Conservation (phyloP, 257 asterid species). For the Striga asiatica region DNA sequence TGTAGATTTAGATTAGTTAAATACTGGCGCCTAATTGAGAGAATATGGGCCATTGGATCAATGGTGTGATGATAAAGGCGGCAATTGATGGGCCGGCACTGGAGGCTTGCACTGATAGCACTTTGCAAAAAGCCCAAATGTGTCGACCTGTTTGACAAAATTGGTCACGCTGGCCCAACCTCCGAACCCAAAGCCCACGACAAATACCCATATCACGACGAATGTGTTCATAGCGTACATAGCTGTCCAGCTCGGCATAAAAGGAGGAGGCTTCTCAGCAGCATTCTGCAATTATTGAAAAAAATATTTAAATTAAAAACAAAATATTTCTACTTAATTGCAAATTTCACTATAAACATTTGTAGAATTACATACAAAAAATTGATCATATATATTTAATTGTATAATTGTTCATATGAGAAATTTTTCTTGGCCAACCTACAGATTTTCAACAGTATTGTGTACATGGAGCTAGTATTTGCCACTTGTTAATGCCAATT, state of each 20-base stretch:
- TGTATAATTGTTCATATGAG: no score
- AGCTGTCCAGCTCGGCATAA: no score
- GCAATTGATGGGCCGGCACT: slow-evolving; percentile 10
- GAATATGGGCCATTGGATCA: not conserved
- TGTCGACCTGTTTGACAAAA: slow-evolving; percentile 54
- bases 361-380: not conserved
- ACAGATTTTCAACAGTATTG: no score
- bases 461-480: no score
- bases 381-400: no score
- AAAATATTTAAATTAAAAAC: not conserved
- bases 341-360: not conserved
- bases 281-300: slow-evolving; percentile 46
- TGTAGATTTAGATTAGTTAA: not conserved
- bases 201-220: slow-evolving; percentile 42
- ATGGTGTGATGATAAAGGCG: slow-evolving; percentile 22
- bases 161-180: no score
- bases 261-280: slow-evolving; percentile 77
- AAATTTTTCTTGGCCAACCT: no score
- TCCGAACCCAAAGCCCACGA: slow-evolving; percentile 81
- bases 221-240: slow-evolving; percentile 54
- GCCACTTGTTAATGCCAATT: no score
- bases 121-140: slow-evolving; percentile 68
- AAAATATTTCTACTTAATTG: no score
- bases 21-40: not conserved
- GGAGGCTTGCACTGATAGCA: slow-evolving; percentile 75